These are phyloP conservation scores for Pseudocercospora eumusae DNA, from an alignment of 2,329 filamentous ascomycete species.

Conservation along the genomic window DNA sequence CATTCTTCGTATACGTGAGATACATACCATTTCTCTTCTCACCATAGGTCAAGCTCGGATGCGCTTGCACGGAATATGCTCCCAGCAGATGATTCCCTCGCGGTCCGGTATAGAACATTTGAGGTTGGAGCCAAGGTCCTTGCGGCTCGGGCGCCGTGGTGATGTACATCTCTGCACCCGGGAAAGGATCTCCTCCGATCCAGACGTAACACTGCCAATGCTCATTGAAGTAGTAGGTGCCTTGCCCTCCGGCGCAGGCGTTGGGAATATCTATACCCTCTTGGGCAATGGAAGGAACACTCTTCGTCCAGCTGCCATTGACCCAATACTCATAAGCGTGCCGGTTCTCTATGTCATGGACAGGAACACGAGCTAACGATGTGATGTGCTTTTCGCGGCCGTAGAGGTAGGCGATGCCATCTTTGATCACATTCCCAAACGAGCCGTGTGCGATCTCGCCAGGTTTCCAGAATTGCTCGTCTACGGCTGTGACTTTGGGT, in stretches of 20 bases:
- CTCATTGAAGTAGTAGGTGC: conserved; percentile 33
- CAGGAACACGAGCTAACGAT: conserved; percentile 20
- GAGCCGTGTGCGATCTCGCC: conserved; percentile 22
- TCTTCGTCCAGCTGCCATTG: conserved; percentile 19
- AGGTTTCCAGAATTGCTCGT: conserved; percentile 24
- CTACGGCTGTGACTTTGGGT: conserved; percentile 20
- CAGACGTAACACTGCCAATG: conserved; percentile 33
- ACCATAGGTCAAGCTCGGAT: conserved; percentile 19
- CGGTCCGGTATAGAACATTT: conserved; percentile 21
- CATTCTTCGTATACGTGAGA: conserved; percentile 26
- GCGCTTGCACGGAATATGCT: conserved; percentile 25
- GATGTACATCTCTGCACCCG: conserved; percentile 28
- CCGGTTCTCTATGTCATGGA: conserved; percentile 18
- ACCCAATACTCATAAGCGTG: conserved; percentile 24
- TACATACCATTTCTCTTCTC: conserved; percentile 24
- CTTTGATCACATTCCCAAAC: conserved; percentile 20
- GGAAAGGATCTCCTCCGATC: conserved; percentile 32
- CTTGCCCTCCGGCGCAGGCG: conserved; percentile 30
- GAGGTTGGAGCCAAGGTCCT: conserved; percentile 31
- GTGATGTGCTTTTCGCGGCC: conserved; percentile 21
- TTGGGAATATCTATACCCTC: conserved; percentile 25
- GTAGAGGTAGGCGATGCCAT: conserved; percentile 23
- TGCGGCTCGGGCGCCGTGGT: conserved; percentile 32
- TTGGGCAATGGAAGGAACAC: conserved; percentile 13
- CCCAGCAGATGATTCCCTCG: conserved; percentile 19